Conservation (phyloP, 2,329 filamentous ascomycete species). For the Xylariaceae sp. region DNA sequence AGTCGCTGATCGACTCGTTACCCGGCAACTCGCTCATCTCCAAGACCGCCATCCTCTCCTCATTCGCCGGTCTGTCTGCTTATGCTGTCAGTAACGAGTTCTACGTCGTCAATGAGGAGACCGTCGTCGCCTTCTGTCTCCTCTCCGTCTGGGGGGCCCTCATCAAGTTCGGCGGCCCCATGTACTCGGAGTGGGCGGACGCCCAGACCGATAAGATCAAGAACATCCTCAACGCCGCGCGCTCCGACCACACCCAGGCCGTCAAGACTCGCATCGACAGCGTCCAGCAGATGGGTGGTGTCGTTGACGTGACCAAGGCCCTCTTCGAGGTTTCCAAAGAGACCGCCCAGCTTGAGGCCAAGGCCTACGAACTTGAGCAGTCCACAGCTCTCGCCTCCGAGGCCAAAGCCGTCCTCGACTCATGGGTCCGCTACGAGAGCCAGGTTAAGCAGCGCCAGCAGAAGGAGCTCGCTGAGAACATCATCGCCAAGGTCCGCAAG, state of each 20-base stretch:
- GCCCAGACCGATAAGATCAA: conserved; percentile 87
- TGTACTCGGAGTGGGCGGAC: conserved; percentile 91
- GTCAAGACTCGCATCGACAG: conserved; percentile 92
- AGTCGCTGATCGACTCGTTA: conserved; percentile 88
- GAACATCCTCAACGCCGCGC: conserved; percentile 89
- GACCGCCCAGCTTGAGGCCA: conserved; percentile 90
- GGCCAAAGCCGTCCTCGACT: conserved; percentile 93
- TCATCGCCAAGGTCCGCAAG: conserved; percentile 98
- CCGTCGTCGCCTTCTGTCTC: conserved; percentile 87
- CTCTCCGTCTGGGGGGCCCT: conserved; percentile 88
- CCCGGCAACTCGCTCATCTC: conserved; percentile 89
- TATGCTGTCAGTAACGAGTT: conserved; percentile 99
- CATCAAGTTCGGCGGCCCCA: conserved; percentile 88
- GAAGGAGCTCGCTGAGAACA: conserved; percentile 83
- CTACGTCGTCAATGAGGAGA: conserved; percentile 99
- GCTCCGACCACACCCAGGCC: conserved; percentile 90
- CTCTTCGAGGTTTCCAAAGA: conserved; percentile 99
- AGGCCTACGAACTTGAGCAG: conserved; percentile 97
- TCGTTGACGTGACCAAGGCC: conserved; percentile 94
- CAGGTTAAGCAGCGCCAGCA: conserved; percentile 99
- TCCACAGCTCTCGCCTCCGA: conserved; percentile 86
- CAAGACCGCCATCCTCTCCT: conserved; percentile 96
- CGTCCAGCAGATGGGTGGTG: conserved; percentile 89
- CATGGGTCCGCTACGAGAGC: conserved; percentile 96
- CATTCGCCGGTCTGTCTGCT: conserved; percentile 81